Conservation (phyloP, 129 eudicot species). For the Oenanthe sinensis region DNA sequence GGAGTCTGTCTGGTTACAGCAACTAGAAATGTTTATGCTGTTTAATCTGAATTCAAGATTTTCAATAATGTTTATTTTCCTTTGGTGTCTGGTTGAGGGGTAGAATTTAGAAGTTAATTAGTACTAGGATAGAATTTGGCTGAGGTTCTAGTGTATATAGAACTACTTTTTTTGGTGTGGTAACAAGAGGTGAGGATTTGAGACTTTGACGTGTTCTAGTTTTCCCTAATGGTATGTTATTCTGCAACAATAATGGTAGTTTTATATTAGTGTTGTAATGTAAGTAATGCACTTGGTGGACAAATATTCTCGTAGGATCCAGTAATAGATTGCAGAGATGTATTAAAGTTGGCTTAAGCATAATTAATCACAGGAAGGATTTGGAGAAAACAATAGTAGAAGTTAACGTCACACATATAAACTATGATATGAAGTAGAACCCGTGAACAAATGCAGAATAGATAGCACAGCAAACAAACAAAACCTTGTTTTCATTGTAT, state of each 20-base stretch:
- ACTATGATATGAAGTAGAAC: background rate
- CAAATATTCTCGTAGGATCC: too few species aligned
- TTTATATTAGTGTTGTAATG: too few species aligned
- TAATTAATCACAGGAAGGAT: background rate
- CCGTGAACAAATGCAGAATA: constrained; percentile 4
- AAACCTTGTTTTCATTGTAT: constrained; percentile 6
- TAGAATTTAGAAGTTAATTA: too few species aligned
- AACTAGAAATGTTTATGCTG: background rate
- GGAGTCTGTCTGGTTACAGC: background rate
- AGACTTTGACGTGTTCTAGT: too few species aligned
- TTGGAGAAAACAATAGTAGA: background rate
- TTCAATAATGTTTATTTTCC: background rate
- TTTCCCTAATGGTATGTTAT: too few species aligned
- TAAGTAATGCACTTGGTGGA: background rate
- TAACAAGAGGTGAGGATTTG: too few species aligned
- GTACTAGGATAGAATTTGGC: too few species aligned
- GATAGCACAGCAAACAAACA: background rate
- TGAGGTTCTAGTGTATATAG: background rate
- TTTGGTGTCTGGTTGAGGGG: too few species aligned
- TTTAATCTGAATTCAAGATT: background rate
- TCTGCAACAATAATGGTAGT: background rate
- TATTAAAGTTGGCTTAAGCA: background rate
- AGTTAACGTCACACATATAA: background rate
- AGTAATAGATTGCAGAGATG: background rate
- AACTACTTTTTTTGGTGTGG: too few species aligned